Evolutionary conservation across 352 stramenopile species (phyloP).

Genomic region (Phytophthora hybrid): DNA sequence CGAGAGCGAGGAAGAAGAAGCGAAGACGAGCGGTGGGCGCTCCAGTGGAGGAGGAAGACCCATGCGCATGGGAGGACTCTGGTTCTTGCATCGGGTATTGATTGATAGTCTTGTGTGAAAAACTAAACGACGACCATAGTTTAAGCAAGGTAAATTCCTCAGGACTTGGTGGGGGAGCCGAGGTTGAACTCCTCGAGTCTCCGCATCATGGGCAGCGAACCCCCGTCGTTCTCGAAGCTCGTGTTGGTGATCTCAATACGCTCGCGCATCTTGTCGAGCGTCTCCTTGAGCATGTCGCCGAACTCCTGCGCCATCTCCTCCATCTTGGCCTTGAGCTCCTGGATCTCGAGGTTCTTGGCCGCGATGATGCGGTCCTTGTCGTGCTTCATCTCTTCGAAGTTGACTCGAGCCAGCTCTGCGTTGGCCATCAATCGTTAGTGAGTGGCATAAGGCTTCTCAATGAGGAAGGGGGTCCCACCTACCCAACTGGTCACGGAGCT

Average conservation of each 20-base stretch:
- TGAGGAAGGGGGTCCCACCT: conserved; percentile 36
- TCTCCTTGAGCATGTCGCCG: conserved; percentile 95
- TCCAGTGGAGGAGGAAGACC: neutral
- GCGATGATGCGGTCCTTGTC: conserved; percentile 93
- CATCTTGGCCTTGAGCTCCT: conserved; percentile 94
- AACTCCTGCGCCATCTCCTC: conserved; percentile 96
- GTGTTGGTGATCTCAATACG: conserved; percentile 94
- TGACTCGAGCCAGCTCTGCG: conserved; percentile 82
- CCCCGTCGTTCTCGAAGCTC: conserved; percentile 88
- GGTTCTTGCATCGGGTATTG: no score
- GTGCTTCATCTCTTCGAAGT: conserved; percentile 91
- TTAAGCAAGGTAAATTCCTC: neutral
- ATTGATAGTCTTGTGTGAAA: no score
- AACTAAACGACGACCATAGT: neutral
- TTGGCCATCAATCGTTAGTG: neutral
- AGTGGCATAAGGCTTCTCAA: neutral
- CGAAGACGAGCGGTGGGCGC: conserved; percentile 21
- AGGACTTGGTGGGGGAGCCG: conserved; percentile 60
- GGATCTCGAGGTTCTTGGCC: conserved; percentile 91
- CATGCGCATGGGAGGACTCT: neutral
- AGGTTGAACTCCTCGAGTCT: conserved; percentile 90
- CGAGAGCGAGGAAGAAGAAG: conserved; percentile 34
- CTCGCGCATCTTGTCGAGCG: conserved; percentile 95
- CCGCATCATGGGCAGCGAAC: conserved; percentile 79
- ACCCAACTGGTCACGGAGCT: conserved; percentile 90